Percentiles rank a stretch among this genome's conserved stretches.
Evolutionary conservation across 2,329 filamentous ascomycete genomes (phyloP).

Genomic region (Monosporascus sp.): DNA sequence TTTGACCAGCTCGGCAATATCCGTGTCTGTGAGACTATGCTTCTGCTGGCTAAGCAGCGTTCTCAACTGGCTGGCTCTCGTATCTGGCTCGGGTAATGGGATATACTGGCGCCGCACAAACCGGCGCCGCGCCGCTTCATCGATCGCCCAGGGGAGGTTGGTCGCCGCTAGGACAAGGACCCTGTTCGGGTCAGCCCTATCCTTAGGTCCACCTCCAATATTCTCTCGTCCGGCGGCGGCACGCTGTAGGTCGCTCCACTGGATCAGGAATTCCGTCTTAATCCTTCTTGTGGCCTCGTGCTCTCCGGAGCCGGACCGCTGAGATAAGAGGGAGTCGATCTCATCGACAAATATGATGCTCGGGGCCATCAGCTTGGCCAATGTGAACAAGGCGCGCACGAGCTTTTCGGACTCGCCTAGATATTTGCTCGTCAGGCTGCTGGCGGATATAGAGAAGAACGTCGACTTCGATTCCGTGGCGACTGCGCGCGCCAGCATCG

Average conservation of each 20-base stretch:
- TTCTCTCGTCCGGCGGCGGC: constrained; percentile 82
- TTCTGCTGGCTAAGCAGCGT: constrained; percentile 84
- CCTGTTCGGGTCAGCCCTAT: constrained; percentile 74
- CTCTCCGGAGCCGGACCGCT: constrained; percentile 76
- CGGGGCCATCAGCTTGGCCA: constrained; percentile 85
- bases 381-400: constrained; percentile 80
- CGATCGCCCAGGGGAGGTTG: constrained; percentile 95
- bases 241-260: constrained; percentile 91
- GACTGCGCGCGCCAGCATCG: constrained; percentile 91
- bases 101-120: constrained; percentile 97
- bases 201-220: constrained; percentile 49
- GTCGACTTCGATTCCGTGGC: constrained; percentile 92
- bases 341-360: constrained; percentile 99
- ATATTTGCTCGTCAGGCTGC: constrained; percentile 91
- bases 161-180: constrained; percentile 93
- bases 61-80: constrained; percentile 71
- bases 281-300: constrained; percentile 90
- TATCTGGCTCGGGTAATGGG: constrained; percentile 79
- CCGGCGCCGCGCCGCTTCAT: constrained; percentile 83
- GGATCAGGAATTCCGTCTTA: constrained; percentile 96
- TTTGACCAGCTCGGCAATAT: constrained; percentile 69
- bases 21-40: constrained; percentile 65
- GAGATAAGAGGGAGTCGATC: constrained; percentile 88
- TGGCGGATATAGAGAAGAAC: constrained; percentile 95
- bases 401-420: constrained; percentile 95